Base-by-base conservation (phyloP, 495 filamentous ascomycete species). In the Penicillium verhagenii region DNA sequence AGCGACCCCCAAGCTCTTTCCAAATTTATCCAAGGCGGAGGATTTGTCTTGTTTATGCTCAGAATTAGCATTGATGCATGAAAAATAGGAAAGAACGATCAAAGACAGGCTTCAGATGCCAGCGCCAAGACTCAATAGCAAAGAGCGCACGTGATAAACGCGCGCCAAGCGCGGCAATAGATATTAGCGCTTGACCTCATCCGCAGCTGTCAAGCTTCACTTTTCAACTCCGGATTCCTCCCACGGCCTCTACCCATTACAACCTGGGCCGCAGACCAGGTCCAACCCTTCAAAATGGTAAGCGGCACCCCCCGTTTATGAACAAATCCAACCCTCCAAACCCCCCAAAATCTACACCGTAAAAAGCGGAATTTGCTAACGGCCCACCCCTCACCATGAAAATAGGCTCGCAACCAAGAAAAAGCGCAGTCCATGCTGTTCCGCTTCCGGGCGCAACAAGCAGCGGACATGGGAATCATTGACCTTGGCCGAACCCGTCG, bases 401-500 rank as follows among this genome's bases (percentile, higher is more conserved):
- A 57, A 62, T 10, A 87, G 85, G 85, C 85, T 50, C 85, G 85
- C 55, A 98, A 98, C 72, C 91, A 88, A 25, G 93, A 97, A 82
- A 97, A 97, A 77, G 94, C 94, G 54, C 94, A 98, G 74, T 97
- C 93, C 20, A 98, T 98, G 94, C 95, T 98, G 72, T 98, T 96
- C 78, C 94, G 94, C 79, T 98, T 98, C 82, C 91, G 95, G 71
- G 94, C 96, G 66, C 87, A 92, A 64, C 94, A 97, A 79, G 95
- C 95, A 50, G 92, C 93, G 52, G 92, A 96, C 70, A 79, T 96
- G 31, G 94, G 94, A 65, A 97, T 97, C 61, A 90, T 97, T 74
- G 92, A 96, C 73, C 86, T 88, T 7, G 88, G 89, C n/a, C 89
- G 92, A 35, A 87, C 91, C 7, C 86, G 92, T 5, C 90, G 94